Evolutionary conservation across 495 filamentous ascomycete genomes (phyloP), one percentile per base, ranked within the genome.

Genomic region (Usnea hakonensis): DNA sequence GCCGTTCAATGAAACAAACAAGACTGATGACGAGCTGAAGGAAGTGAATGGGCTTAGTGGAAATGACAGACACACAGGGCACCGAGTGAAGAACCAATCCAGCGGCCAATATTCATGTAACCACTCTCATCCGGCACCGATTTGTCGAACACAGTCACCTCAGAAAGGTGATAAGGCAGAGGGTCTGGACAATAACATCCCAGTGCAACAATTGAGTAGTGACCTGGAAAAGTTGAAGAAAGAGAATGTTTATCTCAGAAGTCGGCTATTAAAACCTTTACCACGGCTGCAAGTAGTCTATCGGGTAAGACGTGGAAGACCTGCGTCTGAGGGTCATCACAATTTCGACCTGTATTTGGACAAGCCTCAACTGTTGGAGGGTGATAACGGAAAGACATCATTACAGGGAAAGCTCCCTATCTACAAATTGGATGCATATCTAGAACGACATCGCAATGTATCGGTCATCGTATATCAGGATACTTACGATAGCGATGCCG

Each of bases 391-490:
- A 10, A 8, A 17, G 33, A 9, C 32, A 17, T 56, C 54, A 16
- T 33, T 56, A 3, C 54, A 56, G 32, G 54, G 54, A 37, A 32
- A 37, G 26, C 54, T 56, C 30, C 54, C 54, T 36, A 8, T 56
- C 32, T 3, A 11, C 33, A 32, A 33, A 4, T 5, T 56, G 5
- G 32, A 56, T 13, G 67, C 36, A 37, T 68, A 57, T 54, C 59
- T 53, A 10, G 21, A 17, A 28, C 23, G 40, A 44, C 33, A 46
- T 21, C 57, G 33, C 1, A 37, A 59, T 9, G 40, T 59, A 19
- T 17, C 21, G 0, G 43, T 59, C 1, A 23, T 59, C 23, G 57
- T 59, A 10, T 59, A 23, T n/a, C 33, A 21, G 14, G 23, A 0
- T 36, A n/a, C 16, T 32, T 23, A 33, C 8, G 7, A n/a, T 16